These are phyloP conservation scores for Solanum sitiens DNA, from an alignment of 257 asterid genomes.

Conservation along the genomic window DNA sequence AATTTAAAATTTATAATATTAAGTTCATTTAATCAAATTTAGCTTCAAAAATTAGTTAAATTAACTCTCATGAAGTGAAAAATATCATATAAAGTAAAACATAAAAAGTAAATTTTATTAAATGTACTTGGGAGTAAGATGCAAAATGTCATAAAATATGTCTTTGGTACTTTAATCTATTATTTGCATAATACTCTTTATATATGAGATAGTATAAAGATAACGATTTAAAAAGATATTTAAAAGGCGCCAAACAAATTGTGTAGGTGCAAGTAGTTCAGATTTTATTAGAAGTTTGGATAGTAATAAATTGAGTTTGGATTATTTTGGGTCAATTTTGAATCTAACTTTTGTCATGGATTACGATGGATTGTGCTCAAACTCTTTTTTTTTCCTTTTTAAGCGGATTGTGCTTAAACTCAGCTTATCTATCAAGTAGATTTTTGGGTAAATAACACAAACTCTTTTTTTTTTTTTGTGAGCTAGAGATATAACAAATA, in stretches of 20 bases:
- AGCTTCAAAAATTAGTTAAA: too few relatives aligned
- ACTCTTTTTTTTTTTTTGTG: too few relatives aligned
- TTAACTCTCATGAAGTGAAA: too few relatives aligned
- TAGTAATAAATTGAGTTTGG: background rate
- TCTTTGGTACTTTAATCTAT: too few relatives aligned
- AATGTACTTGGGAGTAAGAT: background rate
- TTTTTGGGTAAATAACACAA: background rate
- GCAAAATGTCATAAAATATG: background rate
- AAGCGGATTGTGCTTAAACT: background rate
- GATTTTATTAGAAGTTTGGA: background rate
- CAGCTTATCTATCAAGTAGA: too few relatives aligned
- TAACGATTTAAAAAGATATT: too few relatives aligned
- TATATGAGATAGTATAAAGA: background rate
- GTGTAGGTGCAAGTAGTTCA: background rate
- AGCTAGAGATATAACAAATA: background rate
- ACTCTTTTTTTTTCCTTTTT: background rate
- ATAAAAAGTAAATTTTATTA: too few relatives aligned
- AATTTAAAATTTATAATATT: too few relatives aligned
- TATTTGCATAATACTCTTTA: background rate
- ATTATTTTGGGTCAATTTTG: background rate
- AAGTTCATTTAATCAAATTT: too few relatives aligned
- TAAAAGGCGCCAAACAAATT: background rate
- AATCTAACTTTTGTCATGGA: background rate
- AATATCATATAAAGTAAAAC: too few relatives aligned
- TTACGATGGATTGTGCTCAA: background rate